Evolutionary conservation across 306 rosid genomes (phyloP), one percentile per base, ranked within the genome.

Genomic region (Trifolium pratense): DNA sequence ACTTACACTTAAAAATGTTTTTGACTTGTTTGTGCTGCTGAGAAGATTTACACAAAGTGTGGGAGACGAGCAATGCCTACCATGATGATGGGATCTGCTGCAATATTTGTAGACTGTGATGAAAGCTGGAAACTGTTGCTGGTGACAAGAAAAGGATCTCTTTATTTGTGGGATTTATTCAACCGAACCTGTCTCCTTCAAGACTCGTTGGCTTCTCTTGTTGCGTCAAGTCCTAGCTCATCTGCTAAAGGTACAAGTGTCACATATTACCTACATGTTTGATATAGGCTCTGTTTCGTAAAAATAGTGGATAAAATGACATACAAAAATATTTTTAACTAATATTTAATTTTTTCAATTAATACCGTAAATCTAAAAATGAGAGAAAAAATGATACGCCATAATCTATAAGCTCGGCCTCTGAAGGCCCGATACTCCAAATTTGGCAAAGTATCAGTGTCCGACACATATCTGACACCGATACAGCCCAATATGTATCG

Each of bases 11-110:
- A 21, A 32, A 40, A 40, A 65, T 75, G 25, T 75, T 8, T 70
- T 25, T 78, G 46, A 9, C 12, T 75, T 67, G 10, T 59, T 78
- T 64, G 36, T 58, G 70, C 20, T 76, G 68, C 52, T 42, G 84
- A 43, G 74, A 78, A 93, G 98, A 87, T 94, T 76, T 93, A 93
- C 86, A 89, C 98, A 1, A 93, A 82, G 78, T 88, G 97, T 70
- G 98, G 98, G 78, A 89, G 97, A 84, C 92, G 98, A 79, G 85
- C 95, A 62, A 85, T 90, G 92, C 96, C 98, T 77, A 82, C 95
- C 67, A 92, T 92, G 98, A 87, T 93, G 92, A 79, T 86, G 89
- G 98, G 97, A 66, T 89, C 98, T 72, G 96, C 98, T 36, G 90
- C 98, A 55, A 89, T 93, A 62, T 93, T 93, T 82, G 81, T 93